phyloP scores from a whole-genome alignment of 1,139 yeast genomes.

The Taphrina pruni region DNA sequence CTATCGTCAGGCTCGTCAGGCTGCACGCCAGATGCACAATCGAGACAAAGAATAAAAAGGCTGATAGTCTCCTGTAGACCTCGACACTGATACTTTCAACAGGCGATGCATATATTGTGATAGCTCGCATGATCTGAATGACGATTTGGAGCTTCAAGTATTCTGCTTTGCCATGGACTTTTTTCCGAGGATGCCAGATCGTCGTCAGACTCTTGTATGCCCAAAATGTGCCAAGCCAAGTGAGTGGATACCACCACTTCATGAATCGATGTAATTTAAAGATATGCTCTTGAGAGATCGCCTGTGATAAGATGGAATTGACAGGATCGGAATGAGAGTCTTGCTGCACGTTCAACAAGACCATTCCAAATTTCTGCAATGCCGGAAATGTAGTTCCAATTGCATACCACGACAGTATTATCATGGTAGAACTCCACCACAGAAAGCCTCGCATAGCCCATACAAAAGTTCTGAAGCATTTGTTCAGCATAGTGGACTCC shows the following conservation, averaged over 20 bases:
- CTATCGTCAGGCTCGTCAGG: neutral
- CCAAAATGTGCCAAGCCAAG: conserved; percentile 32
- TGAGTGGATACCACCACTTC: conserved; percentile 20
- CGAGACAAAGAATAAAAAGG: neutral
- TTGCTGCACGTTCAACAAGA: neutral
- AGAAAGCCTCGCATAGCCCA: conserved; percentile 44
- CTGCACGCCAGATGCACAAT: conserved; percentile 10
- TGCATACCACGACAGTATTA: conserved; percentile 35
- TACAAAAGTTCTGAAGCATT: conserved; percentile 17
- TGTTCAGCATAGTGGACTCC: neutral
- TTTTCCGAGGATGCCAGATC: neutral
- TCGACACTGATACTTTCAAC: neutral
- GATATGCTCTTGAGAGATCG: neutral
- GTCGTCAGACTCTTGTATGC: neutral
- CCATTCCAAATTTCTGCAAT: conserved; percentile 5
- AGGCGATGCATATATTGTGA: conserved; percentile 8
- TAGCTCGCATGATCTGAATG: conserved; percentile 3
- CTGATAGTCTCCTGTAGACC: conserved; percentile 4
- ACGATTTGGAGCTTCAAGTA: conserved; percentile 11
- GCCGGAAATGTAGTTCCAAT: conserved; percentile 32
- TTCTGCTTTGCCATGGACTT: conserved; percentile 25
- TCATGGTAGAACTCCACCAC: conserved; percentile 42
- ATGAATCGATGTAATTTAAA: neutral
- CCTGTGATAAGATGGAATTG: neutral
- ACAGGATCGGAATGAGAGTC: neutral